Conservation (phyloP, 2,329 filamentous ascomycete genomes). For the Fusarium mundagurra region DNA sequence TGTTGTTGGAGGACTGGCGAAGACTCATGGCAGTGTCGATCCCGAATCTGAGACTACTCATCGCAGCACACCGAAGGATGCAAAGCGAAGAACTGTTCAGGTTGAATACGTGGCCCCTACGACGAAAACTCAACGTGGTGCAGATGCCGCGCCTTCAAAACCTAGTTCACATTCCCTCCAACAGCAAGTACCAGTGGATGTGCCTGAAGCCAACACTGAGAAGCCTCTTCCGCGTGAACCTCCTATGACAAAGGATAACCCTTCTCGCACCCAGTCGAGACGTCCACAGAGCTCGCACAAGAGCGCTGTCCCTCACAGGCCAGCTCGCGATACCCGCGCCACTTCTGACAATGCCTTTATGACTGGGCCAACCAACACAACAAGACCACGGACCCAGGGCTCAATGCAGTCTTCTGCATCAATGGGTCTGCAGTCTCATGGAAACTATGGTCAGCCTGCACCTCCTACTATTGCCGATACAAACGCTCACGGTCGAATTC, state of each 20-base stretch:
- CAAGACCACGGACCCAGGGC: constrained; percentile 82
- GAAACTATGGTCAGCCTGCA: constrained; percentile 82
- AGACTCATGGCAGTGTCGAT: constrained; percentile 80
- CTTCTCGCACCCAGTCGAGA: constrained; percentile 51
- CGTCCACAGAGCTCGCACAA: constrained; percentile 62
- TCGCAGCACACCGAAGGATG: constrained; percentile 79
- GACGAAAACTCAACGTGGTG: constrained; percentile 82
- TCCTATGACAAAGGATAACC: constrained; percentile 56
- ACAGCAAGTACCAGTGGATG: constrained; percentile 58
- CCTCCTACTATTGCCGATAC: constrained; percentile 88
- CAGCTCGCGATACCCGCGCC: constrained; percentile 50
- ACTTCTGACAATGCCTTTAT: constrained; percentile 54
- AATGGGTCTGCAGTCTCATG: constrained; percentile 73
- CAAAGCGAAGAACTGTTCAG: constrained; percentile 93
- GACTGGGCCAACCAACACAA: constrained; percentile 53
- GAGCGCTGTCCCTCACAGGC: constrained; percentile 38
- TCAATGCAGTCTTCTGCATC: constrained; percentile 77
- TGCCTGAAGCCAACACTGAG: constrained; percentile 52
- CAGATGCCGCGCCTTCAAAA: constrained; percentile 43
- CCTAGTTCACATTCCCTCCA: constrained; percentile 41
- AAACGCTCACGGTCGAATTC: constrained; percentile 88
- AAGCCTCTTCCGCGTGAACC: constrained; percentile 71
- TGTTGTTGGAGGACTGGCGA: constrained; percentile 70
- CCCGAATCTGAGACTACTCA: constrained; percentile 65
- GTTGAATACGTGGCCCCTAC: constrained; percentile 96